Base-by-base conservation (phyloP, 371 early-diverging fungal species). In the Mucor irregularis region DNA sequence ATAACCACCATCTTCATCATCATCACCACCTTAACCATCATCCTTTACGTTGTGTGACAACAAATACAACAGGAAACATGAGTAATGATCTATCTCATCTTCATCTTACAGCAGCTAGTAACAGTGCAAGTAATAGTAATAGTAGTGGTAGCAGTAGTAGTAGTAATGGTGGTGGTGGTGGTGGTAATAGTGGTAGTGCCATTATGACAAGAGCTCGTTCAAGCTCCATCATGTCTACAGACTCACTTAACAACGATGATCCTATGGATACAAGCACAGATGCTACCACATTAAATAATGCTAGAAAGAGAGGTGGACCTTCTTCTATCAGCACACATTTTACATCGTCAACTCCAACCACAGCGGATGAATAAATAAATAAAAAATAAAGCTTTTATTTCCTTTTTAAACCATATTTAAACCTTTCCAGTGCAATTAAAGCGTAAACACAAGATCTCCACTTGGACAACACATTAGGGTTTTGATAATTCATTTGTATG, bases 211-310 rank as follows among this genome's bases (percentile, higher is more conserved):
- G n/a, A n/a, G n/a, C n/a, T n/a, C n/a, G 76, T 16, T 73, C 76
- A 13, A 66, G 65, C 24, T 71, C 76, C n/a, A 68, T 58, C 38
- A 54, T 60, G n/a, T 75, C 76, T 0, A 65, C 55, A 0, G 62
- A 66, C n/a, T 68, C 70, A 16, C 28, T 21, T 42, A 39, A 7
- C 17, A 45, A 29, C 6, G 58, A 58, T 29, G 63, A 63, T 53
- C 31, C 63, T 8, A 53, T 58, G 63, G 58, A 63, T 3, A 53
- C 58, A 3, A n/a, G n/a, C n/a, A n/a, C n/a, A n/a, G n/a, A n/a
- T n/a, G 55, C 55, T 19, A 38, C 35, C 1, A 24, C 33, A 5
- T 6, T 24, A 24, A 47, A 34, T 38, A 43, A 44, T 31, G 51
- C 54, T 9, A 45, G 40, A 34, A 43, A 43, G 49, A 26, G 50